A percentile compares a stretch with the other conserved stretches of the same genome.
Conservation (phyloP, 2,329 filamentous ascomycete species). For the Fragosphaeria purpurea region DNA sequence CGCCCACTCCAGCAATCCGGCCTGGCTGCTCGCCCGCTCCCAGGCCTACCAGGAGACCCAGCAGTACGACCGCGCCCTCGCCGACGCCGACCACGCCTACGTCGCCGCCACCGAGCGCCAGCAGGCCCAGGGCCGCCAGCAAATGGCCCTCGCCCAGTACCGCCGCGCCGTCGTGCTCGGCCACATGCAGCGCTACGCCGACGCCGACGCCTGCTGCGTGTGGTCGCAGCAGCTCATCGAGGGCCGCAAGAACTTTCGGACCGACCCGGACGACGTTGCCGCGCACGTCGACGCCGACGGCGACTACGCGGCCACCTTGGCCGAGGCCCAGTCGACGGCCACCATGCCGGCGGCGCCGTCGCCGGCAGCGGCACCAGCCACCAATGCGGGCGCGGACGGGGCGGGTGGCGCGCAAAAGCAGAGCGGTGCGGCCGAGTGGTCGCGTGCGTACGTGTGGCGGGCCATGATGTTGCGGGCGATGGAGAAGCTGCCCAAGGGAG, state of each 20-base stretch:
- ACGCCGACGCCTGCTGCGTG: slow-evolving; percentile 62
- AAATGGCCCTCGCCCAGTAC: slow-evolving; percentile 73
- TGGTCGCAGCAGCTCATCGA: slow-evolving; percentile 39
- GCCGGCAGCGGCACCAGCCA: slow-evolving; percentile 15
- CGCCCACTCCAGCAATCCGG: slow-evolving; percentile 51
- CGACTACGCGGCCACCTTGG: slow-evolving; percentile 33
- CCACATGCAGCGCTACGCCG: slow-evolving; percentile 59
- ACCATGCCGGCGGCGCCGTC: not conserved
- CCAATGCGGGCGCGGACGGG: slow-evolving; percentile 8
- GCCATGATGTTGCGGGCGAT: slow-evolving; percentile 36
- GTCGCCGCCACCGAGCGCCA: slow-evolving; percentile 54
- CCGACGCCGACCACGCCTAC: slow-evolving; percentile 59
- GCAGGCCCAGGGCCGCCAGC: slow-evolving; percentile 46
- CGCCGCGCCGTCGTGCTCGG: slow-evolving; percentile 67
- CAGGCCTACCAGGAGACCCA: slow-evolving; percentile 62
- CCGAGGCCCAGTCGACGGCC: slow-evolving; percentile 18
- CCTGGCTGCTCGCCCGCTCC: slow-evolving; percentile 74
- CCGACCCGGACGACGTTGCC: slow-evolving; percentile 27
- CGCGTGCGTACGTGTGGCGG: slow-evolving; percentile 35
- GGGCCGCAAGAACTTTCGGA: slow-evolving; percentile 25
- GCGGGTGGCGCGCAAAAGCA: slow-evolving; percentile 3
- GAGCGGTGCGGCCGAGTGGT: slow-evolving; percentile 20
- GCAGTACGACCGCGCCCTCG: slow-evolving; percentile 53
- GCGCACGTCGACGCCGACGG: slow-evolving; percentile 33
- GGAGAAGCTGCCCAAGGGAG: slow-evolving; percentile 32